A percentile compares a stretch with the other conserved stretches of the same genome.
phyloP scores from a whole-genome alignment of 139 green algal genomes.

The Microglena sp. region DNA sequence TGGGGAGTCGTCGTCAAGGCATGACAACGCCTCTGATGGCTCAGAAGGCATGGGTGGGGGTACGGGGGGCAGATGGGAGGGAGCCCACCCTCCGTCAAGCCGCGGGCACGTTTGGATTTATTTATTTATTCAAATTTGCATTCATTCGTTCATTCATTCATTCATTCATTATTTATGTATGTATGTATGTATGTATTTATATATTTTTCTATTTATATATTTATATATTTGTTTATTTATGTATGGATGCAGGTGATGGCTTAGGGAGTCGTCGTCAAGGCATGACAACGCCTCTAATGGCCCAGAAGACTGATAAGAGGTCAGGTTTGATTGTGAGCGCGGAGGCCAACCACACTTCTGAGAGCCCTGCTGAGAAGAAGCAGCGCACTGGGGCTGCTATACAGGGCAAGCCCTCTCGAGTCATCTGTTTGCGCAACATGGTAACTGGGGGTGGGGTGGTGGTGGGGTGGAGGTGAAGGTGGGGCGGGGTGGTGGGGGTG shows the following conservation, averaged over 20 bases:
- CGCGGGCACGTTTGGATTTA: neutral
- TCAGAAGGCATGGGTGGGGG: too few species aligned
- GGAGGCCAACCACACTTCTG: neutral
- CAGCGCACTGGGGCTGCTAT: conserved; percentile 7
- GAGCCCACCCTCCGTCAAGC: neutral
- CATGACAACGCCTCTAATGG: conserved; percentile 77
- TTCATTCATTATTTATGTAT: neutral
- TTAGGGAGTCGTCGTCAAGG: conserved; percentile 51
- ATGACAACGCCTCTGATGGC: conserved; percentile 78
- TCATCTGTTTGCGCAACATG: conserved; percentile 50
- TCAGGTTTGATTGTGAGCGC: conserved; percentile 69
- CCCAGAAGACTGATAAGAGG: conserved; percentile 54
- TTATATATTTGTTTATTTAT: neutral
- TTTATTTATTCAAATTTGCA: neutral
- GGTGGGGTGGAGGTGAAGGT: too few species aligned
- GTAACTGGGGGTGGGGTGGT: conserved; percentile 12
- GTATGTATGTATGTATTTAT: neutral
- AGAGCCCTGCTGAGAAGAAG: conserved; percentile 12
- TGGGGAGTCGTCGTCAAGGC: too few species aligned
- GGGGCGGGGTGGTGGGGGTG: too few species aligned
- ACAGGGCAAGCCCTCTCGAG: conserved; percentile 16
- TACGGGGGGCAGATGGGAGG: neutral
- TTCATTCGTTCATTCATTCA: neutral
- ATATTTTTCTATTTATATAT: neutral
- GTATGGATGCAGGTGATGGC: conserved; percentile 16